Conservation (phyloP, 805 yeast species). For the Pichia sporocuriosa region DNA sequence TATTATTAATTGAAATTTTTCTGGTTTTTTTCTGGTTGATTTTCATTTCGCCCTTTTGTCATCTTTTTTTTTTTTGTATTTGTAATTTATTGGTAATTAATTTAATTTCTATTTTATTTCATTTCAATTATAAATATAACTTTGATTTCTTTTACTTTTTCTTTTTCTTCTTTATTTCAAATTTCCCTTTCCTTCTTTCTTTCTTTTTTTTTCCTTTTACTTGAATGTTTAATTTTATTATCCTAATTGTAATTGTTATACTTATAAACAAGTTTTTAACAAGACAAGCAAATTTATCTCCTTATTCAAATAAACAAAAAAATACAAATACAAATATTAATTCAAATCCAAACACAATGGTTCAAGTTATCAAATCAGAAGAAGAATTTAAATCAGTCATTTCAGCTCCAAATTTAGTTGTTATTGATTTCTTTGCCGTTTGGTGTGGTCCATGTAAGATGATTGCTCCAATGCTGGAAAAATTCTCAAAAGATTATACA, state of each 20-base stretch:
- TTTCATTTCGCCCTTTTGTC: too few species aligned
- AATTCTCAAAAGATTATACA: conserved; percentile 62
- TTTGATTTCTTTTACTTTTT: too few species aligned
- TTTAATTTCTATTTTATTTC: too few species aligned
- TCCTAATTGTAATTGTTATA: conserved; percentile 23
- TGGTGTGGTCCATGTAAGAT: conserved; percentile 99
- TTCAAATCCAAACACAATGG: conserved; percentile 35
- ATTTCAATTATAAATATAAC: too few species aligned
- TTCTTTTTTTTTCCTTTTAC: not conserved
- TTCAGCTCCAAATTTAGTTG: conserved; percentile 58
- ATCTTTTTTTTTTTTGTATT: too few species aligned
- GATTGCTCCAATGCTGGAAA: conserved; percentile 89
- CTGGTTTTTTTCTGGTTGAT: too few species aligned
- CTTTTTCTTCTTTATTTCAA: too few species aligned
- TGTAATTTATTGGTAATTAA: too few species aligned
- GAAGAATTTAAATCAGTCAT: conserved; percentile 65
- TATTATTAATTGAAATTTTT: too few species aligned
- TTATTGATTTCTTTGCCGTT: conserved; percentile 92
- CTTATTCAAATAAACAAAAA: conserved; percentile 4
- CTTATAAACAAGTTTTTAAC: conserved; percentile 23
- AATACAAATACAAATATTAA: conserved; percentile 1
- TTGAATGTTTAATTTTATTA: conserved; percentile 21
- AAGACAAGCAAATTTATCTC: conserved; percentile 9
- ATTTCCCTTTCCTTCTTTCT: not conserved
- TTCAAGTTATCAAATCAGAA: conserved; percentile 37